These are phyloP conservation scores for Maudiozyma barnettii DNA, from an alignment of 805 yeast genomes.

Conservation along the genomic window DNA sequence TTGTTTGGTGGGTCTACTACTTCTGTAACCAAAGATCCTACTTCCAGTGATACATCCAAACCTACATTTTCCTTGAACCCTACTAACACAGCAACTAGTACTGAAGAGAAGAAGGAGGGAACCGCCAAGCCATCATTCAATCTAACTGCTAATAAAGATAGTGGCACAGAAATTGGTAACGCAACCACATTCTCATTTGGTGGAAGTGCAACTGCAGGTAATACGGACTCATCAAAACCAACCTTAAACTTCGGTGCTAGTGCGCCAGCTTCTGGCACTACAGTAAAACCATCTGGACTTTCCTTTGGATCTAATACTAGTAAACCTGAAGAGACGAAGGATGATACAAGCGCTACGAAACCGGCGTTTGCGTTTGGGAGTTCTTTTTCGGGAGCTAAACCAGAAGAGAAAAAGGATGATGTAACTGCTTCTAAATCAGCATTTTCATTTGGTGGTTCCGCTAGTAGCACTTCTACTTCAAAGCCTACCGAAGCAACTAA, in stretches of 20 bases:
- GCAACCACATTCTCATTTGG: conserved; percentile 10
- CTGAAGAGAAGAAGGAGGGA: background rate
- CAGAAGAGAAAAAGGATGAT: background rate
- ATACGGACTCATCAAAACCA: conserved; percentile 10
- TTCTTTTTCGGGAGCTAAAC: background rate
- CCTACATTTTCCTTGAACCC: conserved; percentile 16
- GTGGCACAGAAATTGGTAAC: conserved; percentile 1
- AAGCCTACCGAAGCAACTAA: conserved; percentile 4
- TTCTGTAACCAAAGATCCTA: background rate
- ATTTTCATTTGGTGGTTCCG: conserved; percentile 15
- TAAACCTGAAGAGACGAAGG: conserved; percentile 2
- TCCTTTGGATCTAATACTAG: conserved; percentile 8
- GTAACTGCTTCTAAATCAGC: conserved; percentile 10
- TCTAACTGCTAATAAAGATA: conserved; percentile 8
- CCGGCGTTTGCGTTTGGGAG: conserved; percentile 12
- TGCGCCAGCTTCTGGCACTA: background rate
- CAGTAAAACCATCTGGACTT: conserved; percentile 4
- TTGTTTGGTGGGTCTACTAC: background rate
- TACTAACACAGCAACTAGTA: background rate
- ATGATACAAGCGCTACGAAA: background rate
- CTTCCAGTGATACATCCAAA: background rate
- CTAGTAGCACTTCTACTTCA: conserved; percentile 3
- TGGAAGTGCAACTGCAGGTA: conserved; percentile 1
- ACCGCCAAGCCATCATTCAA: conserved; percentile 10
- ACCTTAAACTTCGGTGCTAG: background rate